These are phyloP conservation scores for Phytophthora citrophthora DNA, from an alignment of 352 stramenopile genomes.

Conservation along the genomic window DNA sequence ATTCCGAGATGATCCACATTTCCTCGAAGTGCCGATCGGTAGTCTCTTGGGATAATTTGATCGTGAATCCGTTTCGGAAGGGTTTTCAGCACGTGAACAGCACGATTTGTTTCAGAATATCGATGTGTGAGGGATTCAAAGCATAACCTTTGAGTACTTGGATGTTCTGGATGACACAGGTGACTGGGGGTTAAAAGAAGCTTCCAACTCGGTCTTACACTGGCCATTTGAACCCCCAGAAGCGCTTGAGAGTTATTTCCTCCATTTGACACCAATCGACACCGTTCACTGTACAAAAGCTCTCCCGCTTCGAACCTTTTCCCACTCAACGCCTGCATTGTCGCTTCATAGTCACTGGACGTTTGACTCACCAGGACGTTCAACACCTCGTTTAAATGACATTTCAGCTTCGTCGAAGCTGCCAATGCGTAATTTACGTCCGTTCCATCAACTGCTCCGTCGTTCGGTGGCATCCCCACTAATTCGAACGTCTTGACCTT, in stretches of 20 bases:
- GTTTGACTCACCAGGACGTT: constrained; percentile 48
- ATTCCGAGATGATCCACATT: constrained; percentile 63
- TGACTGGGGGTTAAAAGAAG: constrained; percentile 15
- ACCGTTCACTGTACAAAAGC: constrained; percentile 43
- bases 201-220: constrained; percentile 19
- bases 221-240: constrained; percentile 31
- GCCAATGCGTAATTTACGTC: constrained; percentile 49
- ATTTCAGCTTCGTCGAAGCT: constrained; percentile 43
- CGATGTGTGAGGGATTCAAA: constrained; percentile 54
- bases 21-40: constrained; percentile 46
- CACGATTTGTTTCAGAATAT: constrained; percentile 45
- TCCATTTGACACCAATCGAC: constrained; percentile 25
- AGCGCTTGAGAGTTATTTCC: constrained; percentile 17
- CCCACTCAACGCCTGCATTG: constrained; percentile 44
- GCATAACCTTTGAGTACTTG: constrained; percentile 40
- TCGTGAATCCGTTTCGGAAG: constrained; percentile 63
- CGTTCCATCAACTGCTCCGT: constrained; percentile 11
- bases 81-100: constrained; percentile 69
- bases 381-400: constrained; percentile 62
- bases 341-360: constrained; percentile 42
- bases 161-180: constrained; percentile 23
- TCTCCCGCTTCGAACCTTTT: constrained; percentile 39
- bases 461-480: constrained; percentile 29
- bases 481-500: constrained; percentile 44
- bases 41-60: constrained; percentile 44